Conservation (phyloP, 2,329 filamentous ascomycete genomes). For the Scedosporium aurantiacum region DNA sequence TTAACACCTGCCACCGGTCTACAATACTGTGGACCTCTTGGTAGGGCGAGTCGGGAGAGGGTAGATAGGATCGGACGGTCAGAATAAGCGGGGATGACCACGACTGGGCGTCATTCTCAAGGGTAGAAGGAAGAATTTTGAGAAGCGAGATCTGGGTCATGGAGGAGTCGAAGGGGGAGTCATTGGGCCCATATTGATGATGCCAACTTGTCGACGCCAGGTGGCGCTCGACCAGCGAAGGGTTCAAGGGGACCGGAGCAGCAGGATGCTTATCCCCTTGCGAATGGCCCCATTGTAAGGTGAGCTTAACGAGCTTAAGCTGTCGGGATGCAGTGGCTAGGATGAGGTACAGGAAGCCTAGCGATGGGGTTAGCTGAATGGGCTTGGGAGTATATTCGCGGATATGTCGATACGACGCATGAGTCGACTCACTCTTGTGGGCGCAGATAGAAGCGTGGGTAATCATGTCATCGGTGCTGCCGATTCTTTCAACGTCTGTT, state of each 20-base stretch:
- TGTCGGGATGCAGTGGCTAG: conserved; percentile 60
- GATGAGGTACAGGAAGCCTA: conserved; percentile 31
- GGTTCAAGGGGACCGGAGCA: conserved; percentile 36
- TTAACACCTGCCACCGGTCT: conserved; percentile 71
- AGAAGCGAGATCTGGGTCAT: conserved; percentile 61
- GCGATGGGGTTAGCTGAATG: not conserved
- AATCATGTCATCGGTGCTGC: conserved; percentile 62
- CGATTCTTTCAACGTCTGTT: conserved; percentile 63
- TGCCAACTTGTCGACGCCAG: conserved; percentile 48
- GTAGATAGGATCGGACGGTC: conserved; percentile 57
- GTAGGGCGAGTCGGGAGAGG: conserved; percentile 41
- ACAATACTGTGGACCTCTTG: conserved; percentile 63
- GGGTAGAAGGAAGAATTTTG: conserved; percentile 57
- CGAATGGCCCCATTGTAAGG: conserved; percentile 61
- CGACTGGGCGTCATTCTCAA: conserved; percentile 47
- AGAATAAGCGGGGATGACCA: conserved; percentile 53
- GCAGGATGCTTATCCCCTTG: conserved; percentile 44
- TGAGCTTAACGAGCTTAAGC: conserved; percentile 61
- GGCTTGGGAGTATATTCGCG: not conserved
- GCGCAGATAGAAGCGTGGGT: conserved; percentile 69
- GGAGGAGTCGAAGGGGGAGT: conserved; percentile 33
- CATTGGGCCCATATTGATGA: conserved; percentile 33
- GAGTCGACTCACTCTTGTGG: conserved; percentile 52
- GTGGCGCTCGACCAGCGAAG: conserved; percentile 42
- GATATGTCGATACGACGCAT: not conserved